Evolutionary conservation across 208 protist genomes (phyloP).

Genomic region (Histomonas meleagridis): DNA sequence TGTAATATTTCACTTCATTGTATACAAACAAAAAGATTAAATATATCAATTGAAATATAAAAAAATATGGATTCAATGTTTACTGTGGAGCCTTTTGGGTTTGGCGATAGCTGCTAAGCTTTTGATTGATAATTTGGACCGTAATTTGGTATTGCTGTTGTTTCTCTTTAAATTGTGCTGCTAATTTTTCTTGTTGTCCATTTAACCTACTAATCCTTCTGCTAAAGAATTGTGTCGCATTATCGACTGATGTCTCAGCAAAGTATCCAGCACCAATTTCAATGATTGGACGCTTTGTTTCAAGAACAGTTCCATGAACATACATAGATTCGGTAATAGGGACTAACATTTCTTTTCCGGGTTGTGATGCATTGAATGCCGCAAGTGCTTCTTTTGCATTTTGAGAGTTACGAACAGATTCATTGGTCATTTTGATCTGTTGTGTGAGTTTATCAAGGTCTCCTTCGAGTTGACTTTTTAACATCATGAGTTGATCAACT

Average conservation of each 20-base stretch:
- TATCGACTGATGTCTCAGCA: conserved; percentile 7
- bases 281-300: background rate
- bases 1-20: too few relatives aligned
- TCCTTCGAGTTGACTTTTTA: background rate
- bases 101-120: background rate
- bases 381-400: background rate
- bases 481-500: background rate
- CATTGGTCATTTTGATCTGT: background rate
- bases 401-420: background rate
- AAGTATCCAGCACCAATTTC: conserved; percentile 15
- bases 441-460: background rate
- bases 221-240: background rate
- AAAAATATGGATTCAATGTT: too few relatives aligned
- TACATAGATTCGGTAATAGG: conserved; percentile 28
- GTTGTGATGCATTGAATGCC: background rate
- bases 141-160: conserved; percentile 15
- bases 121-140: conserved; percentile 7
- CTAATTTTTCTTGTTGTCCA: background rate
- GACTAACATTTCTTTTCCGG: background rate
- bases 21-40: too few relatives aligned
- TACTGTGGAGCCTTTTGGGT: background rate
- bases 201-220: background rate
- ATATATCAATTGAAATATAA: too few relatives aligned
- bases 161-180: background rate
- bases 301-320: background rate